Evolutionary conservation across 371 early-diverging fungal species (phyloP).

Genomic region (Thermomucor indicae-seudaticae): DNA sequence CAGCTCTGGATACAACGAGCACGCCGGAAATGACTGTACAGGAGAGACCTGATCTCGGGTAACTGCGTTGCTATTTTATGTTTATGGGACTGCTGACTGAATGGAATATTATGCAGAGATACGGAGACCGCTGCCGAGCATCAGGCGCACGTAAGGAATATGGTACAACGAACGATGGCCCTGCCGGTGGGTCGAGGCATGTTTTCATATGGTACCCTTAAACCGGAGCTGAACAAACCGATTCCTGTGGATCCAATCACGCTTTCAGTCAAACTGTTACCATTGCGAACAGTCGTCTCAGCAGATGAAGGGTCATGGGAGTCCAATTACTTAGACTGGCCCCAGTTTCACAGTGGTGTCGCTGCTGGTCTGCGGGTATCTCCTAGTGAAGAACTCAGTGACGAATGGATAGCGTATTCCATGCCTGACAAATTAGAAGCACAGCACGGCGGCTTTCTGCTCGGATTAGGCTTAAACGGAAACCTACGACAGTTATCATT

Average conservation of each 20-base stretch:
- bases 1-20: conserved; percentile 47
- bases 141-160: conserved; percentile 38
- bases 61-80: conserved; percentile 6
- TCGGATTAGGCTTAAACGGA: conserved; percentile 80
- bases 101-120: conserved; percentile 14
- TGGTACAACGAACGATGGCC: conserved; percentile 62
- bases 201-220: conserved; percentile 61
- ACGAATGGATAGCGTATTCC: conserved; percentile 74
- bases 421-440: conserved; percentile 55
- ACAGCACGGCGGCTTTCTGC: conserved; percentile 77
- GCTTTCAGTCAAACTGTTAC: conserved; percentile 60
- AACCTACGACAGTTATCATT: conserved; percentile 60
- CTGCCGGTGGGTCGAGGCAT: conserved; percentile 67
- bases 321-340: conserved; percentile 65
- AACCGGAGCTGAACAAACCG: conserved; percentile 48
- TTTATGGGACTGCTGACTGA: not conserved
- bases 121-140: conserved; percentile 52
- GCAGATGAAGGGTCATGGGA: conserved; percentile 42
- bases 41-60: conserved; percentile 33
- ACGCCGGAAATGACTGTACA: conserved; percentile 36
- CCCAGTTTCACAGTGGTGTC: conserved; percentile 85
- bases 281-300: conserved; percentile 49
- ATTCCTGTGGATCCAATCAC: conserved; percentile 53
- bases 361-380: conserved; percentile 74
- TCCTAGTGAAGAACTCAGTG: conserved; percentile 50